These are phyloP conservation scores for Clonostachys rhizophaga DNA, from an alignment of 2,329 filamentous ascomycete genomes.

Conservation along the genomic window DNA sequence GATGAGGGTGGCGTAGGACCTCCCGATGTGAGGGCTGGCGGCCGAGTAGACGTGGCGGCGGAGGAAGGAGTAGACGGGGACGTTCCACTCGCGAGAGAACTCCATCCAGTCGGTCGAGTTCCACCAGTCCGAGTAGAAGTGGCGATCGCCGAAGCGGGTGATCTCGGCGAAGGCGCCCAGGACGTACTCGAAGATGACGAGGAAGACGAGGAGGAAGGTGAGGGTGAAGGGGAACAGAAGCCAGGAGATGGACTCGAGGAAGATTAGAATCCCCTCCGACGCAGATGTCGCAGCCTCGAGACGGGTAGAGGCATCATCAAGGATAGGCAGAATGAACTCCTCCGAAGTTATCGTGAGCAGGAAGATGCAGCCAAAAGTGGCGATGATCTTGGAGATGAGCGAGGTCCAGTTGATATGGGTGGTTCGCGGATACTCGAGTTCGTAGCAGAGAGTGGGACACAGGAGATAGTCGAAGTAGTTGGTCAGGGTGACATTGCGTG, in stretches of 20 bases:
- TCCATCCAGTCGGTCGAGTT: conserved; percentile 88
- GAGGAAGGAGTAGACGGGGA: conserved; percentile 95
- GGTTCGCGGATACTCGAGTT: conserved; percentile 89
- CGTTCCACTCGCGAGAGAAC: conserved; percentile 94
- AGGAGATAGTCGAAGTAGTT: conserved; percentile 87
- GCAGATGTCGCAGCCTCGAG: conserved; percentile 40
- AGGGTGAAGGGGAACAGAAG: conserved; percentile 97
- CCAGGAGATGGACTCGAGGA: conserved; percentile 85
- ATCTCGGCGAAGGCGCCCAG: conserved; percentile 93
- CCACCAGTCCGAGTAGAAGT: conserved; percentile 83
- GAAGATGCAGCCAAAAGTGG: conserved; percentile 95
- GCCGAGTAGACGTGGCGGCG: conserved; percentile 91
- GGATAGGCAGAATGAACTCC: conserved; percentile 90
- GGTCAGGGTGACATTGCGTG: conserved; percentile 73
- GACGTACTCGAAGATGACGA: conserved; percentile 97
- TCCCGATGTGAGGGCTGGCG: conserved; percentile 70
- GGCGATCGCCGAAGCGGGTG: conserved; percentile 85
- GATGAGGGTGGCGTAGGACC: conserved; percentile 73
- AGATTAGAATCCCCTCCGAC: conserved; percentile 69
- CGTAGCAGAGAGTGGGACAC: conserved; percentile 95
- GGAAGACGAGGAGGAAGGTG: conserved; percentile 89
- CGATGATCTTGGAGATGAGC: conserved; percentile 78
- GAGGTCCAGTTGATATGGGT: conserved; percentile 71
- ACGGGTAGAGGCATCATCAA: conserved; percentile 62
- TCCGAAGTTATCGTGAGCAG: conserved; percentile 86